A percentile compares a stretch with the other conserved stretches of the same genome.
Evolutionary conservation across 495 filamentous ascomycete genomes (phyloP).

Genomic region (Gamarada debralockiae): DNA sequence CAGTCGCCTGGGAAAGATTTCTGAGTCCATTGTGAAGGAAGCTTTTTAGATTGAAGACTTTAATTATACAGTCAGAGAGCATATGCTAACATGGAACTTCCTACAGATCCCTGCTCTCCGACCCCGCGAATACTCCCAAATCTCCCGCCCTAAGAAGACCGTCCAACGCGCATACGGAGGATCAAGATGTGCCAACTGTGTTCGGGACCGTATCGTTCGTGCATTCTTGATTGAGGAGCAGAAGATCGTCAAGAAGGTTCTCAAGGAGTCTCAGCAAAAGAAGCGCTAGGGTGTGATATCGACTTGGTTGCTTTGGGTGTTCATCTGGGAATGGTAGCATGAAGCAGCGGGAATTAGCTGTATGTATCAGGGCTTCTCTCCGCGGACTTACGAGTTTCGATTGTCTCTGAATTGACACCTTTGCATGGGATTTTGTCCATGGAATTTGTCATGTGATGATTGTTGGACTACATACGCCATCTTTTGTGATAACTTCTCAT

Average conservation of each 20-base stretch:
- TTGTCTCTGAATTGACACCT: constrained; percentile 2
- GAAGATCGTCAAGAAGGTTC: constrained; percentile 99
- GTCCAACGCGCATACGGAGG: constrained; percentile 98
- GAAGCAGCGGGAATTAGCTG: constrained; percentile 24
- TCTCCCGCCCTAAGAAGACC: constrained; percentile 98
- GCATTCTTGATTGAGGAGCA: constrained; percentile 99
- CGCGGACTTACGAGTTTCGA: constrained; percentile 19
- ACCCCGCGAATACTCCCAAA: constrained; percentile 91
- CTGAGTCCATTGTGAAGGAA: background rate
- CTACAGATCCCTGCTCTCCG: constrained; percentile 89
- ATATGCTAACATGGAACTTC: constrained; percentile 18
- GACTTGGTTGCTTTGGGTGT: constrained; percentile 24
- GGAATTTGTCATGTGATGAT: background rate
- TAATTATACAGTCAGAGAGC: background rate
- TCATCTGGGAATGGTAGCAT: constrained; percentile 25
- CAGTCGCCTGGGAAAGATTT: background rate
- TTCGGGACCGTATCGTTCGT: constrained; percentile 93
- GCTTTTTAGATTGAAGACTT: background rate
- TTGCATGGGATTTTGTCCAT: background rate
- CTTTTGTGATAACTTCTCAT: too few species aligned
- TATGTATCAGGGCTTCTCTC: constrained; percentile 22
- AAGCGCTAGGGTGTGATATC: constrained; percentile 34
- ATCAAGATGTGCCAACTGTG: constrained; percentile 96
- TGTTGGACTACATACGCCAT: too few species aligned
- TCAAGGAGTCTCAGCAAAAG: constrained; percentile 91